Percentiles rank a stretch among this genome's conserved stretches.
These are phyloP conservation scores for Solanum tarapatanum DNA, from an alignment of 257 asterid genomes.

Conservation along the genomic window DNA sequence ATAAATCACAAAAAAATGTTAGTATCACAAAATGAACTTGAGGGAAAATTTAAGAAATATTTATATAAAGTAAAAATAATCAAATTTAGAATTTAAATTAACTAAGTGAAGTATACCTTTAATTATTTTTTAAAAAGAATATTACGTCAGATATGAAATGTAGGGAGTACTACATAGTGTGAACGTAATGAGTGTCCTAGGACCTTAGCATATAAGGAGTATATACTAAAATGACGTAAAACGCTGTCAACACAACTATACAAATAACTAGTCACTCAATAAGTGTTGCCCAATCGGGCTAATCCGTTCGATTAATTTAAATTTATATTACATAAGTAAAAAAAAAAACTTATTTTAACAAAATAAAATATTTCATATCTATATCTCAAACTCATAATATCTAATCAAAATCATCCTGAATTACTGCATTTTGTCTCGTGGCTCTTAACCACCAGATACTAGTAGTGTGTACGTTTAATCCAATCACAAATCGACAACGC, in stretches of 20 bases:
- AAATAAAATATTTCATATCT: too few relatives aligned
- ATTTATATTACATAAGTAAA: too few relatives aligned
- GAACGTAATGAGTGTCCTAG: background rate
- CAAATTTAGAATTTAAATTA: too few relatives aligned
- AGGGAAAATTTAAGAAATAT: background rate
- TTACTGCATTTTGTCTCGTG: background rate
- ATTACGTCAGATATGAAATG: too few relatives aligned
- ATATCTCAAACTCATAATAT: too few relatives aligned
- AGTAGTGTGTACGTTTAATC: background rate
- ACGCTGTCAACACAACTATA: background rate
- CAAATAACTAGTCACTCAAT: background rate
- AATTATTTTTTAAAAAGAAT: too few relatives aligned
- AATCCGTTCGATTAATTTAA: background rate
- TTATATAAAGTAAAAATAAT: background rate
- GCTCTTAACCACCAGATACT: slow-evolving; percentile 3
- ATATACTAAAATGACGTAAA: background rate
- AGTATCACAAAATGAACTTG: background rate
- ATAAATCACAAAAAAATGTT: background rate
- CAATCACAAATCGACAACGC: slow-evolving; percentile 45
- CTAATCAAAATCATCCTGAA: background rate
- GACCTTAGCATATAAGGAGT: background rate
- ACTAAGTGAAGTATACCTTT: background rate
- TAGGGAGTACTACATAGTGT: background rate
- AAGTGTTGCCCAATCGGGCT: background rate
- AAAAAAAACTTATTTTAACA: too few relatives aligned